Evolutionary conservation across 164 flowering plant species (phyloP).

Genomic region (Magnolia kwangsiensis): DNA sequence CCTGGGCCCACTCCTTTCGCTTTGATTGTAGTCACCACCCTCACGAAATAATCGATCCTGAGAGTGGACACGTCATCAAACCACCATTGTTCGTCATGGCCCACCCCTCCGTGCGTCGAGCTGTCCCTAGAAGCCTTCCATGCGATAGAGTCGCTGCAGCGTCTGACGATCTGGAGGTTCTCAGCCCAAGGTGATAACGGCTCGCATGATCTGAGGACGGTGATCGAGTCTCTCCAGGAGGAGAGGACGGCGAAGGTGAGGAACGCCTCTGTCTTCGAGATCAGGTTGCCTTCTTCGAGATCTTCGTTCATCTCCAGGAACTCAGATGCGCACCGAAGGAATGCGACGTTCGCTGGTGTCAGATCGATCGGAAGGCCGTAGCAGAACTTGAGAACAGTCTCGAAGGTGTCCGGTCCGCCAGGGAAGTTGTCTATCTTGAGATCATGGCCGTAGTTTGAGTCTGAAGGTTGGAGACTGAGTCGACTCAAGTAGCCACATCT

Average conservation of each 20-base stretch:
- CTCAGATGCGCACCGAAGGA: conserved; percentile 81
- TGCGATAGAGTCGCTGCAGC: conserved; percentile 79
- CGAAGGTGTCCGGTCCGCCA: conserved; percentile 75
- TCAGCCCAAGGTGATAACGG: conserved; percentile 89
- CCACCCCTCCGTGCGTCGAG: conserved; percentile 18
- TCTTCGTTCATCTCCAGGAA: conserved; percentile 86
- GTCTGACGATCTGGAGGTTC: conserved; percentile 72
- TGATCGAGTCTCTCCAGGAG: conserved; percentile 74
- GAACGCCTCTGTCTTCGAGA: conserved; percentile 79
- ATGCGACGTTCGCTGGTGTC: conserved; percentile 50
- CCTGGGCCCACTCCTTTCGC: conserved; percentile 58
- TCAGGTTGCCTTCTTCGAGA: conserved; percentile 73
- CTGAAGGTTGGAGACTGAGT: conserved; percentile 33
- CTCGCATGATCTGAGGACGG: conserved; percentile 66
- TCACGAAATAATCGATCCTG: conserved; percentile 62
- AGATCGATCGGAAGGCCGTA: conserved; percentile 66
- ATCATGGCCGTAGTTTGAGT: conserved; percentile 26
- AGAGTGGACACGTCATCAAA: conserved; percentile 52
- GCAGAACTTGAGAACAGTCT: conserved; percentile 57
- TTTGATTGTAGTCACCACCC: conserved; percentile 50
- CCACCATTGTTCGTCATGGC: conserved; percentile 50
- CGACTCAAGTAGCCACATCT: conserved; percentile 61
- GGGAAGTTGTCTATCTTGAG: conserved; percentile 71
- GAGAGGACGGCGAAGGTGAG: conserved; percentile 66
- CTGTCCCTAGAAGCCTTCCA: conserved; percentile 43